Evolutionary conservation across 495 filamentous ascomycete species (phyloP).

Genomic region (Penicillium paradoxum): DNA sequence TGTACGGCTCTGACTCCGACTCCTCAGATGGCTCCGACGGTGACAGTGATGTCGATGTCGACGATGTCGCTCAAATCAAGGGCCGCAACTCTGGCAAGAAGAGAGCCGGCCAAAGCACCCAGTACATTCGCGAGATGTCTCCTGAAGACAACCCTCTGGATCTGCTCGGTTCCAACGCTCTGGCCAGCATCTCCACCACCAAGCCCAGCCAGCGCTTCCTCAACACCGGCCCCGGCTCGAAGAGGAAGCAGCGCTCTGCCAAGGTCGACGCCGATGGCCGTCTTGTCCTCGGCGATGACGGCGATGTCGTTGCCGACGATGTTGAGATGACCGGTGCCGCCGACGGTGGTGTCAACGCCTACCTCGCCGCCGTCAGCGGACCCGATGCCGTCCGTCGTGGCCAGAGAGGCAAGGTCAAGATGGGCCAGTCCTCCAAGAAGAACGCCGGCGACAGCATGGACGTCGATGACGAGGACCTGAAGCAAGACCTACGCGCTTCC

Average conservation of each 20-base stretch:
- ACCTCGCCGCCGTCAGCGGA: conserved; percentile 83
- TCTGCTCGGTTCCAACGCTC: conserved; percentile 77
- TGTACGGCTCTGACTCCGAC: conserved; percentile 81
- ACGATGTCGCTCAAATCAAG: conserved; percentile 33
- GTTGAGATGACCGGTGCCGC: conserved; percentile 58
- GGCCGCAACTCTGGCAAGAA: conserved; percentile 29
- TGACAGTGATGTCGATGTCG: conserved; percentile 50
- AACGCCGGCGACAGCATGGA: conserved; percentile 63
- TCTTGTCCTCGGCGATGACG: conserved; percentile 64
- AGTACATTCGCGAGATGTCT: conserved; percentile 83
- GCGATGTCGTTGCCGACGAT: conserved; percentile 38
- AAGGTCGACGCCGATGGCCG: conserved; percentile 84
- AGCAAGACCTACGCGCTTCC: conserved; percentile 21
- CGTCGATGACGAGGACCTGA: conserved; percentile 51
- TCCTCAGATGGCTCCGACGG: conserved; percentile 59
- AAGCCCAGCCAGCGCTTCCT: conserved; percentile 60
- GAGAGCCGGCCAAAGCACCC: conserved; percentile 49
- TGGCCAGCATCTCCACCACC: conserved; percentile 89
- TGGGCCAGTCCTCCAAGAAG: conserved; percentile 58
- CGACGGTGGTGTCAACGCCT: conserved; percentile 71
- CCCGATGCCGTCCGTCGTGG: conserved; percentile 78
- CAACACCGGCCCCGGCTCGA: conserved; percentile 38
- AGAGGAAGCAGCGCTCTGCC: conserved; percentile 51
- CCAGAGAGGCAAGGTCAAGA: conserved; percentile 81
- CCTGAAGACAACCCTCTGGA: conserved; percentile 86